Evolutionary conservation across 208 protist species (phyloP).

Genomic region (Blastocrithidia nonstop): DNA sequence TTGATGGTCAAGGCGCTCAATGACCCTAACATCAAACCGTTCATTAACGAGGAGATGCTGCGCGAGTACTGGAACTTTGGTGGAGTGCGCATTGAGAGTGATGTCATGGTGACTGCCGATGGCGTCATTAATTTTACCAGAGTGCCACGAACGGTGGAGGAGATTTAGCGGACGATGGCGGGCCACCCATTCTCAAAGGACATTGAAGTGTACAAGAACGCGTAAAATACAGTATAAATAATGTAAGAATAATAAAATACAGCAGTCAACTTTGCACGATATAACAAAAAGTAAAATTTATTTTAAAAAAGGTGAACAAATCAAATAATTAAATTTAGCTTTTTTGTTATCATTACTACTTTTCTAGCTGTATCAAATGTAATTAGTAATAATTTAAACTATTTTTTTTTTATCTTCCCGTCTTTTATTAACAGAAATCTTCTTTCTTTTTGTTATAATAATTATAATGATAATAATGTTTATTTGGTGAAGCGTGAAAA

Average conservation of each 20-base stretch:
- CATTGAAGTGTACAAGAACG: constrained; percentile 46
- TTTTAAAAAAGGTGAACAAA: no score
- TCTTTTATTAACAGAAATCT: no score
- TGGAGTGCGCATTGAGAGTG: constrained; percentile 97
- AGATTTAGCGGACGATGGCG: constrained; percentile 76
- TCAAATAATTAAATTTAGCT: no score
- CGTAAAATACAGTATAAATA: not conserved
- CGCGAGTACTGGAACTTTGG: constrained; percentile 81
- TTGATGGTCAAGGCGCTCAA: constrained; percentile 70
- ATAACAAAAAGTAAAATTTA: no score
- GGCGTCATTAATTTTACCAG: constrained; percentile 75
- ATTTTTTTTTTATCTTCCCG: no score
- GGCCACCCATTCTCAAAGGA: constrained; percentile 46
- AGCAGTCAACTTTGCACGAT: no score
- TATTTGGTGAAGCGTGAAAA: no score
- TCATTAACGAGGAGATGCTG: constrained; percentile 82
- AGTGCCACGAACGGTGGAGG: constrained; percentile 72
- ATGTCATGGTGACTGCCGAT: constrained; percentile 89
- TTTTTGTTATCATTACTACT: no score
- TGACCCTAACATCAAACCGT: constrained; percentile 42
- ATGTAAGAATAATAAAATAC: not conserved
- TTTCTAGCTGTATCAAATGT: no score
- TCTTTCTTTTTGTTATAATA: no score
- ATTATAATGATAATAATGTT: no score
- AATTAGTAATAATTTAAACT: no score